Conservation (phyloP, 2,329 filamentous ascomycete species). For the Juglanconis juglandina region DNA sequence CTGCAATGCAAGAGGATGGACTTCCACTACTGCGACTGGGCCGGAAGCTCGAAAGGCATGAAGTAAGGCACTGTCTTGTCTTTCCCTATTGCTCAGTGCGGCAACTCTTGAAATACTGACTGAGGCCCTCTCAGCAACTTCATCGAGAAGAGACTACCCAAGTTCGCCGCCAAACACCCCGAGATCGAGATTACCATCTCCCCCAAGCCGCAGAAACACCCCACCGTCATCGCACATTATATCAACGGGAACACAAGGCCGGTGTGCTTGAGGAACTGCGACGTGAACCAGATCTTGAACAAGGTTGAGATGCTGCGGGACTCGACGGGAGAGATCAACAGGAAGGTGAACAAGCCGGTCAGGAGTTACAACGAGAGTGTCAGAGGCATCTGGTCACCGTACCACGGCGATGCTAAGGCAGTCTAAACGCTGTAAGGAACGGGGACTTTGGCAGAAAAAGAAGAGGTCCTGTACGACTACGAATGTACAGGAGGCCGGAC, state of each 20-base stretch:
- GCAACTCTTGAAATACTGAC: conserved; percentile 3
- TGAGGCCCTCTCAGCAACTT: conserved; percentile 59
- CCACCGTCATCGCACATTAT: conserved; percentile 83
- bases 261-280: conserved; percentile 84
- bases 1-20: conserved; percentile 94
- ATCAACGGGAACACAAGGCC: conserved; percentile 86
- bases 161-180: conserved; percentile 78
- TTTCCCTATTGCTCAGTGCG: neutral
- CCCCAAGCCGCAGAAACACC: conserved; percentile 84
- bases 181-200: conserved; percentile 89
- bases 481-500: neutral
- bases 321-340: conserved; percentile 72
- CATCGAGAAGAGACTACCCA: conserved; percentile 70
- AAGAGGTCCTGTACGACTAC: neutral
- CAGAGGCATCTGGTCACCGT: conserved; percentile 68
- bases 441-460: neutral
- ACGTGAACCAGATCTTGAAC: conserved; percentile 73
- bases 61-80: conserved; percentile 56
- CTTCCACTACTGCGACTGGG: conserved; percentile 96
- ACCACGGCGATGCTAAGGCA: conserved; percentile 57
- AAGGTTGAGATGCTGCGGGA: conserved; percentile 74
- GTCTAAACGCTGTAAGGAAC: conserved; percentile 36
- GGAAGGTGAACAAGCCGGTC: conserved; percentile 60
- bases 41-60: conserved; percentile 90
- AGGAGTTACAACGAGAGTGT: conserved; percentile 63